Percentiles rank a stretch among this genome's conserved stretches.
Conservation (phyloP, 345 rosid genomes). For the Trapa incisa region DNA sequence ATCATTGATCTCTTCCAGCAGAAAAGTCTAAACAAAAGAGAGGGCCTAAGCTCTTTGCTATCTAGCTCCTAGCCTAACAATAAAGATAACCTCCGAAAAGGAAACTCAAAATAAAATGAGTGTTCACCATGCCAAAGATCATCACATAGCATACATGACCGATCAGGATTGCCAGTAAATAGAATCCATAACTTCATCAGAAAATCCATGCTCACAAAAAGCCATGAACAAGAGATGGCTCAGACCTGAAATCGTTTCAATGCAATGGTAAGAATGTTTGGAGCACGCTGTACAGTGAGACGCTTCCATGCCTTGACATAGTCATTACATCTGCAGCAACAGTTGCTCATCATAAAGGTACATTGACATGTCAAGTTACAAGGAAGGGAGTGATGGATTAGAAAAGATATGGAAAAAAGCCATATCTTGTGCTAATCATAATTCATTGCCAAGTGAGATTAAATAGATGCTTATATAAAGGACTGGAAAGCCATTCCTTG, state of each 20-base stretch:
- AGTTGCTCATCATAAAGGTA: not conserved
- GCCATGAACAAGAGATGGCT: not conserved
- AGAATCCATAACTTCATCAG: not conserved
- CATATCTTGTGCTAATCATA: not conserved
- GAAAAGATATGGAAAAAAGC: not conserved
- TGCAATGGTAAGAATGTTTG: constrained; percentile 91
- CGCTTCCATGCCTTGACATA: constrained; percentile 98
- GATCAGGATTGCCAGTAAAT: not conserved
- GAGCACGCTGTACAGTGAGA: constrained; percentile 53
- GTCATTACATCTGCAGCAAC: constrained; percentile 17
- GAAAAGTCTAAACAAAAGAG: not conserved
- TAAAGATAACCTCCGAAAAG: not conserved
- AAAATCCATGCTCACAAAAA: not conserved
- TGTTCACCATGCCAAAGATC: not conserved
- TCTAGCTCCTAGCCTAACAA: not conserved
- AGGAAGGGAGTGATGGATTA: not conserved
- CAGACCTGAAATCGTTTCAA: constrained; percentile 42
- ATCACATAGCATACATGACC: too few species aligned
- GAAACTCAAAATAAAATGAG: not conserved
- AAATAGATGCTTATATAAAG: not conserved
- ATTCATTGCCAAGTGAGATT: not conserved
- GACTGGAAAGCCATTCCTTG: not conserved
- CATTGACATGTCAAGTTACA: not conserved
- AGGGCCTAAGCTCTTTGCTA: not conserved
- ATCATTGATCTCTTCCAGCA: not conserved